Evolutionary conservation across 805 yeast species (phyloP).

Genomic region (Hermanozyma aechmeae): DNA sequence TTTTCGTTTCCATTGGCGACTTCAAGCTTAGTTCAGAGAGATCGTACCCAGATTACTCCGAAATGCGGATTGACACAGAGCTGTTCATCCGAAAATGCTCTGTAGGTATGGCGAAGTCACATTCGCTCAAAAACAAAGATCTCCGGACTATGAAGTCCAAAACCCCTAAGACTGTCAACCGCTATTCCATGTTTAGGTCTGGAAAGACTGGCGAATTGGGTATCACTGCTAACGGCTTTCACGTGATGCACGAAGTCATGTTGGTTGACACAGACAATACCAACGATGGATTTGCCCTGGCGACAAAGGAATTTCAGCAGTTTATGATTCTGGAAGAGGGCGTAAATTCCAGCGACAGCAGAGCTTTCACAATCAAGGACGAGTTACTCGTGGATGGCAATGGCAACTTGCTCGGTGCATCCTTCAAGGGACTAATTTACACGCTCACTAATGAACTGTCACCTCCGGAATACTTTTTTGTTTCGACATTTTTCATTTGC

Average conservation of each 20-base stretch:
- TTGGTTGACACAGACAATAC: constrained; percentile 17
- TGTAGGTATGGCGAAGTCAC: constrained; percentile 42
- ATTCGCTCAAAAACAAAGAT: constrained; percentile 16
- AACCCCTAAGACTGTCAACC: constrained; percentile 15
- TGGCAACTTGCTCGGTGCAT: constrained; percentile 55
- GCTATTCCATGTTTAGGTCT: constrained; percentile 42
- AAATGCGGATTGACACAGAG: constrained; percentile 48
- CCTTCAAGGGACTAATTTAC: constrained; percentile 58
- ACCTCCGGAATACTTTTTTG: constrained; percentile 59
- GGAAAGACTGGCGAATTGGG: constrained; percentile 43
- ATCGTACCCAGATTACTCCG: constrained; percentile 56
- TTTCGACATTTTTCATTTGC: constrained; percentile 68
- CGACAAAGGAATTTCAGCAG: constrained; percentile 26
- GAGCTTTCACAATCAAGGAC: constrained; percentile 15
- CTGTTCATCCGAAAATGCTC: constrained; percentile 56
- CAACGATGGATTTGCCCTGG: constrained; percentile 24
- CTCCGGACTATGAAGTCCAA: constrained; percentile 13
- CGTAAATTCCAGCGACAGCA: constrained; percentile 1
- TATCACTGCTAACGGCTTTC: constrained; percentile 39
- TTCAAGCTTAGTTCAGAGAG: constrained; percentile 51
- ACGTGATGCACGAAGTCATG: constrained; percentile 29
- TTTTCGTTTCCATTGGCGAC: constrained; percentile 55
- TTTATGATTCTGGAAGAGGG: constrained; percentile 14
- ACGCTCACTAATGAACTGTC: constrained; percentile 57
- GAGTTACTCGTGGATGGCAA: constrained; percentile 46